Percentiles rank a stretch among this genome's conserved stretches.
Evolutionary conservation across 306 rosid species (phyloP).

Genomic region (Cotoneaster glaucophyllus): DNA sequence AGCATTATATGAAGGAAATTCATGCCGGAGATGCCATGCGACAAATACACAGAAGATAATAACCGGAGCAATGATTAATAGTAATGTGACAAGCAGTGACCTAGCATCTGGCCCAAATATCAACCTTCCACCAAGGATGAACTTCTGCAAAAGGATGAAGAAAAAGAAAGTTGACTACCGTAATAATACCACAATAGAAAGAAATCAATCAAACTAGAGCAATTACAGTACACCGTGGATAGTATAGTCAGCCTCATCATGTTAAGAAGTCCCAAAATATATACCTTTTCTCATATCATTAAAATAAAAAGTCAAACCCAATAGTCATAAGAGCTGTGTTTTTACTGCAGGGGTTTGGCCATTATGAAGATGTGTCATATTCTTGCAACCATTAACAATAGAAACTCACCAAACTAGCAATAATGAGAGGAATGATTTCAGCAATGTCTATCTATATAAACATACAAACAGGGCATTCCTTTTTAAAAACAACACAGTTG

Average conservation of each 20-base stretch:
- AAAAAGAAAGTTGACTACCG: neutral
- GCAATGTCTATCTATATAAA: neutral
- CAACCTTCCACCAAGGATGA: constrained; percentile 77
- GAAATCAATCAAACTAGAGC: neutral
- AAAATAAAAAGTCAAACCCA: neutral
- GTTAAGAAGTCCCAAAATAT: neutral
- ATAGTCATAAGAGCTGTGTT: too few species aligned
- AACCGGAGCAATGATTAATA: constrained; percentile 67
- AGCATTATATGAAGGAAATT: constrained; percentile 53
- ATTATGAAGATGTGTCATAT: neutral
- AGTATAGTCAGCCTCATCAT: neutral
- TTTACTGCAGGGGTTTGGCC: neutral
- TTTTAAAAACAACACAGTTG: neutral
- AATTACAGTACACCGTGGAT: neutral
- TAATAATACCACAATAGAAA: neutral
- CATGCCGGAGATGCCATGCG: constrained; percentile 80
- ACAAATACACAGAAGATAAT: constrained; percentile 68
- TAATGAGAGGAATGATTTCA: neutral
- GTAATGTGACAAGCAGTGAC: constrained; percentile 65
- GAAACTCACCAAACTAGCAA: neutral
- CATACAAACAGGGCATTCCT: neutral
- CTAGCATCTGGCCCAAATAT: constrained; percentile 91
- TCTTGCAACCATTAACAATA: neutral
- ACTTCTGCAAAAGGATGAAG: constrained; percentile 54
- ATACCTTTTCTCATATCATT: neutral